These are phyloP conservation scores for Torulaspora delbrueckii DNA, from an alignment of 805 yeast species.

Conservation along the genomic window DNA sequence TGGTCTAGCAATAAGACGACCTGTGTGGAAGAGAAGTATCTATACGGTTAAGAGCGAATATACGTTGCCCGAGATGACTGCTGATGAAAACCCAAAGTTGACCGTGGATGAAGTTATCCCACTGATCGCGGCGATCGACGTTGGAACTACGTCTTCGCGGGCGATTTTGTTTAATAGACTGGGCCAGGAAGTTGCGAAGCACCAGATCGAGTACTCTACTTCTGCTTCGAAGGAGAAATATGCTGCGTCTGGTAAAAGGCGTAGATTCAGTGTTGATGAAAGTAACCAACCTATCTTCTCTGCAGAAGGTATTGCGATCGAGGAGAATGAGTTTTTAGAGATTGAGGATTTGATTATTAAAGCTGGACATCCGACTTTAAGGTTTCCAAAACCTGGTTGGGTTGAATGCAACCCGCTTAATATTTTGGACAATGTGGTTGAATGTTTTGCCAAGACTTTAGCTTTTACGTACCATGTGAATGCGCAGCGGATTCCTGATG, in stretches of 20 bases:
- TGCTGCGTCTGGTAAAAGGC: constrained; percentile 41
- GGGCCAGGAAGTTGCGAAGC: constrained; percentile 78
- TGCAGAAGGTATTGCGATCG: constrained; percentile 68
- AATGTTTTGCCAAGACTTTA: constrained; percentile 68
- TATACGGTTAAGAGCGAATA: constrained; percentile 7
- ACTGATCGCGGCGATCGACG: constrained; percentile 69
- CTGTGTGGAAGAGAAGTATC: neutral
- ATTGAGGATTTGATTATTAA: constrained; percentile 47
- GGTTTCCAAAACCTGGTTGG: constrained; percentile 85
- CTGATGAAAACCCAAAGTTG: constrained; percentile 9
- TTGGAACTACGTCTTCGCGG: constrained; percentile 89
- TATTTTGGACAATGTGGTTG: constrained; percentile 64
- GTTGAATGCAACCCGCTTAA: constrained; percentile 88
- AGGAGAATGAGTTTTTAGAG: constrained; percentile 52
- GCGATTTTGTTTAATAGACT: constrained; percentile 70
- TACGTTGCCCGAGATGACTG: constrained; percentile 10
- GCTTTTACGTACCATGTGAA: constrained; percentile 53
- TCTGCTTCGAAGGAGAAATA: constrained; percentile 53
- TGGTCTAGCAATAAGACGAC: neutral
- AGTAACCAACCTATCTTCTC: constrained; percentile 51
- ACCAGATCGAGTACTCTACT: constrained; percentile 84
- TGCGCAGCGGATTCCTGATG: constrained; percentile 41
- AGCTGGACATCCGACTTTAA: constrained; percentile 52
- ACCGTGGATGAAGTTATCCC: constrained; percentile 29
- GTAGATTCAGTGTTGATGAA: constrained; percentile 39